Percentiles rank a stretch among this genome's conserved stretches.
These are phyloP conservation scores for Penicillium coprophilum DNA, from an alignment of 495 filamentous ascomycete species.

Conservation along the genomic window DNA sequence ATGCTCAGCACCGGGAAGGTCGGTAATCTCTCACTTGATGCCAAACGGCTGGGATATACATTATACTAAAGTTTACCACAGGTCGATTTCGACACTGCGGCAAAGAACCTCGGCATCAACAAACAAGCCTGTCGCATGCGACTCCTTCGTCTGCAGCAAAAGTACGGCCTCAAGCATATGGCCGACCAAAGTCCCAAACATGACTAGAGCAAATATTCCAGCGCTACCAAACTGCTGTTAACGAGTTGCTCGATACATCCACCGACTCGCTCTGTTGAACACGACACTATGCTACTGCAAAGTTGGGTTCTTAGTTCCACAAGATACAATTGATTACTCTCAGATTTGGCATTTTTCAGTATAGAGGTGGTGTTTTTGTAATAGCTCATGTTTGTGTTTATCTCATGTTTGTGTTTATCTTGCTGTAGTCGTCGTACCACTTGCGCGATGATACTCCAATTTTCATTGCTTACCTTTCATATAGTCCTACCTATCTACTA, in stretches of 20 bases:
- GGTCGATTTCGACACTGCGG: not conserved
- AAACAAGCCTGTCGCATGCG: not conserved
- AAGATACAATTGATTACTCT: not conserved
- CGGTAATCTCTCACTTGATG: not conserved
- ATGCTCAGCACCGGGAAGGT: not conserved
- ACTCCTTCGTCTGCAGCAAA: not conserved
- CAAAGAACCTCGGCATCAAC: not conserved
- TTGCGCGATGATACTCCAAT: conserved; percentile 4
- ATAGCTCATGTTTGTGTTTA: not conserved
- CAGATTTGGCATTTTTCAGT: too few species aligned
- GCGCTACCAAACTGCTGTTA: too few species aligned
- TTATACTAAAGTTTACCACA: not conserved
- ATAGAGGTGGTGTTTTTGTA: too few species aligned
- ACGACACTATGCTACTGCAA: too few species aligned
- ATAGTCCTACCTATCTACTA: too few species aligned
- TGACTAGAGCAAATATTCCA: too few species aligned
- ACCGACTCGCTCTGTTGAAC: too few species aligned
- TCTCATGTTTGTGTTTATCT: not conserved
- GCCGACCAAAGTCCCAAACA: too few species aligned
- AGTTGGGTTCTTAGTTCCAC: not conserved
- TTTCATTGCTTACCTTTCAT: too few species aligned
- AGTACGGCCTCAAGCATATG: not conserved
- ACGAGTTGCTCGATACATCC: too few species aligned
- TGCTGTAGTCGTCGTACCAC: conserved; percentile 7
- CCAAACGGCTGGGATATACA: not conserved